Evolutionary conservation across 148 eudicot species (phyloP), one percentile per base, ranked within the genome.

Genomic region (Fallopia convolvulus): DNA sequence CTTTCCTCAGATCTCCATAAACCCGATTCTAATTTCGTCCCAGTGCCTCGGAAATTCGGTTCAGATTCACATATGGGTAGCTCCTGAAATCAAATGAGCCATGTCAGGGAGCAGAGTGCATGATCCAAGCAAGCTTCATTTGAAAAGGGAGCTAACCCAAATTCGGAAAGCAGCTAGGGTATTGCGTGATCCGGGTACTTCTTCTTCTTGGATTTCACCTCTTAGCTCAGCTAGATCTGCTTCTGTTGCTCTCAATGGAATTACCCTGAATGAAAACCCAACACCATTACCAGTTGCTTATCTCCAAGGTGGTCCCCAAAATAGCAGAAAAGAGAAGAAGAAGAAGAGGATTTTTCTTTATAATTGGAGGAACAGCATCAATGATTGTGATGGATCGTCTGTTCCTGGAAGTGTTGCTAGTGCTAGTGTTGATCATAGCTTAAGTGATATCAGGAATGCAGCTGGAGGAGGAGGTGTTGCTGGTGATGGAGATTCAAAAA

Each of bases 141-240:
- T 95, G 92, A 92, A 90, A 89, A 89, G 85, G 73, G 99, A 95
- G 77, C 77, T 95, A 55, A 95, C 99, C 17, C 99, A 92, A 87
- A 95, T 95, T 60, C 84, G 91, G 15, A 95, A 91, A 79, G 97
- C 99, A 12, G 85, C 99, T 15, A 77, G 89, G 46, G 90, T 83
- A 23, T 76, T 95, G 76, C 87, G 93, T 76, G 99, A 95, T 84
- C 99, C 99, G 41, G 99, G 99, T 40, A 95, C 99, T 32, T 87
- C 92, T 72, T 91, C 99, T 6, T 80, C 98, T 49, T 92, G 97
- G 97, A 85, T 91, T 81, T 92, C 98, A 20, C 98, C 97, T 10
- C 86, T 90, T 58, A 87, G 82, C 77, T 87, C 94, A 44, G 83
- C 89, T 77, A 89, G 97, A 91, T 95, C 99, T 83, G 81, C 77